phyloP scores from a whole-genome alignment of 2,329 filamentous ascomycete species.

The Lachnellula occidentalis region DNA sequence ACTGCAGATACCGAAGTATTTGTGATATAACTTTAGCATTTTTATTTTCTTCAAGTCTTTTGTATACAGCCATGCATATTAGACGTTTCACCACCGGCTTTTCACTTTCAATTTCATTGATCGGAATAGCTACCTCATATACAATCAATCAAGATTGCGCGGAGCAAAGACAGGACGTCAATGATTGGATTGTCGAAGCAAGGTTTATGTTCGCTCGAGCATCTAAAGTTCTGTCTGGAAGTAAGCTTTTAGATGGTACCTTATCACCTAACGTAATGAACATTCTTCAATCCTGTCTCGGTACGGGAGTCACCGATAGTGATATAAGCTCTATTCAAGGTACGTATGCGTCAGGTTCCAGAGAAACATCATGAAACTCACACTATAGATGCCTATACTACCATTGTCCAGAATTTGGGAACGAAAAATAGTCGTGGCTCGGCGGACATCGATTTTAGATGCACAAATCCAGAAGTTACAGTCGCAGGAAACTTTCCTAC shows the following conservation, averaged over 20 bases:
- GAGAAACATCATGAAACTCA: neutral
- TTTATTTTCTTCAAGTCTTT: too few relatives aligned
- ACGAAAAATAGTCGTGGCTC: neutral
- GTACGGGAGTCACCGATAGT: neutral
- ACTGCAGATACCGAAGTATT: neutral
- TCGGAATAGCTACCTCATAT: neutral
- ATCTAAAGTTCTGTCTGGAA: neutral
- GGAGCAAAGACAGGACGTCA: neutral
- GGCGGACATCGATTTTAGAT: neutral
- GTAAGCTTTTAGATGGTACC: neutral
- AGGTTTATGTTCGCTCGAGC: neutral
- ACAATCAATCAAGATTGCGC: neutral
- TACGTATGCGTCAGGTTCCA: neutral
- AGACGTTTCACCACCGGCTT: neutral
- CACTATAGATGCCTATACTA: neutral
- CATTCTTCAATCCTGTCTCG: neutral
- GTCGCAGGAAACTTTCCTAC: neutral
- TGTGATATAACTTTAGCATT: too few relatives aligned
- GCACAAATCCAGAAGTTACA: neutral
- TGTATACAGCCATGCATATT: neutral
- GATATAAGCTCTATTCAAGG: neutral
- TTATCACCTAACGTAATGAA: neutral
- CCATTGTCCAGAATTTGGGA: neutral
- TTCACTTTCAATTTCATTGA: neutral
- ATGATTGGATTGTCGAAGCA: neutral